Conservation (phyloP, 2,329 filamentous ascomycete species). For the Alternaria consortialis region DNA sequence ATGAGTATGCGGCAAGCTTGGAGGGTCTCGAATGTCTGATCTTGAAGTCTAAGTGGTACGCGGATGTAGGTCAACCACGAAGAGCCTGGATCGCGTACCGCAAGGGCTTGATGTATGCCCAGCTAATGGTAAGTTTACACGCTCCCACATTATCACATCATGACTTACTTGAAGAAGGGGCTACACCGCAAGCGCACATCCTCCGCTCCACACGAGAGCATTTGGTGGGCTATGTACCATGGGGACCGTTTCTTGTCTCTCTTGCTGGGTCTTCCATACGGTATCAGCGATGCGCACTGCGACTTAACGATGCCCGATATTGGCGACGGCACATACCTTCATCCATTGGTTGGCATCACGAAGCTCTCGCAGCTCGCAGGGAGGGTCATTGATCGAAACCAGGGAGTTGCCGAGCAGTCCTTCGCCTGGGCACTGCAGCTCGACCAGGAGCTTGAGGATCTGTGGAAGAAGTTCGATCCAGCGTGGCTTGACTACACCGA, state of each 20-base stretch:
- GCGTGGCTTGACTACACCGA: conserved; percentile 51
- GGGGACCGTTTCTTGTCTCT: conserved; percentile 62
- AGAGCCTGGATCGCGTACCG: conserved; percentile 63
- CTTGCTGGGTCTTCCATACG: conserved; percentile 63
- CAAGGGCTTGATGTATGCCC: conserved; percentile 61
- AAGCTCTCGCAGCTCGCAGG: conserved; percentile 52
- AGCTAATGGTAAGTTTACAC: conserved; percentile 59
- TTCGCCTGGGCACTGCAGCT: conserved; percentile 53
- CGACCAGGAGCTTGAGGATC: conserved; percentile 55
- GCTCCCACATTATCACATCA: not conserved
- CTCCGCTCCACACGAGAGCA: conserved; percentile 47
- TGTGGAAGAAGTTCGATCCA: conserved; percentile 50
- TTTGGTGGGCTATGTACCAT: conserved; percentile 53
- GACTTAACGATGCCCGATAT: conserved; percentile 43
- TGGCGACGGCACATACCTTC: conserved; percentile 35
- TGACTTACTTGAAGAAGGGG: conserved; percentile 40
- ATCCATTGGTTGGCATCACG: conserved; percentile 46
- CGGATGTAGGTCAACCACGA: conserved; percentile 65
- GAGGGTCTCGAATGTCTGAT: conserved; percentile 64
- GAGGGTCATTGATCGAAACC: conserved; percentile 56
- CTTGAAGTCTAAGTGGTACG: conserved; percentile 62
- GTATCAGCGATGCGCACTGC: conserved; percentile 52
- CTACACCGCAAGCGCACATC: conserved; percentile 50
- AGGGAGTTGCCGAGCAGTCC: conserved; percentile 47
- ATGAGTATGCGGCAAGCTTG: conserved; percentile 60